These are phyloP conservation scores for Fusarium xylarioides DNA, from an alignment of 2,329 filamentous ascomycete species.

Conservation along the genomic window DNA sequence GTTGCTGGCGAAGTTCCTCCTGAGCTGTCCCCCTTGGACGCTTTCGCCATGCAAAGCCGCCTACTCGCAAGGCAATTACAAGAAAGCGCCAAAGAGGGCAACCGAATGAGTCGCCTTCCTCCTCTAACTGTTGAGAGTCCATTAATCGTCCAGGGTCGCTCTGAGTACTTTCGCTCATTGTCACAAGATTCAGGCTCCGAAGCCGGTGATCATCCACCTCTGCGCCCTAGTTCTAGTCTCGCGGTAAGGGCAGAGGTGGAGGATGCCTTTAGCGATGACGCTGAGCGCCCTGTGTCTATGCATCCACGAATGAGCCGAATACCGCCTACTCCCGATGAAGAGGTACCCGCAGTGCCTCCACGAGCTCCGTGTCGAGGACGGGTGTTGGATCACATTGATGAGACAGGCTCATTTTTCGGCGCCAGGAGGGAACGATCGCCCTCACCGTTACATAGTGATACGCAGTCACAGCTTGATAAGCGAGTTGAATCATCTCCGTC, in stretches of 20 bases:
- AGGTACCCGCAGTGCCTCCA: slow-evolving; percentile 57
- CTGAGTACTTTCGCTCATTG: slow-evolving; percentile 82
- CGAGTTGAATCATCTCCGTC: slow-evolving; percentile 44
- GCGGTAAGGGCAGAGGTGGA: slow-evolving; percentile 66
- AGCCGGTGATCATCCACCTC: slow-evolving; percentile 44
- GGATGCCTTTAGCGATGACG: slow-evolving; percentile 57
- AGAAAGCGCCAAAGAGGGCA: slow-evolving; percentile 76
- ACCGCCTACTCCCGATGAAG: slow-evolving; percentile 59
- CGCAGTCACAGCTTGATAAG: slow-evolving; percentile 43
- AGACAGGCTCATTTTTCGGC: slow-evolving; percentile 58
- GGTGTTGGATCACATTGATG: slow-evolving; percentile 49
- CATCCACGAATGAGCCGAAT: slow-evolving; percentile 77
- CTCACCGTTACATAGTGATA: slow-evolving; percentile 57
- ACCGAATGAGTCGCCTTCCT: slow-evolving; percentile 84
- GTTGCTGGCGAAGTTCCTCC: slow-evolving; percentile 85
- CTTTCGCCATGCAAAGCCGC: slow-evolving; percentile 91
- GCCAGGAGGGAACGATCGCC: slow-evolving; percentile 68
- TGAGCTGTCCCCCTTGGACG: slow-evolving; percentile 92
- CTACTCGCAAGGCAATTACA: slow-evolving; percentile 88
- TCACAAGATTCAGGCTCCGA: slow-evolving; percentile 70
- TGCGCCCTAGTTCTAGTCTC: slow-evolving; percentile 44
- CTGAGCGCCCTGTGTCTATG: slow-evolving; percentile 74
- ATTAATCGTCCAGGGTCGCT: slow-evolving; percentile 75
- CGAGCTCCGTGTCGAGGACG: slow-evolving; percentile 54
- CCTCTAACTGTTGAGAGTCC: slow-evolving; percentile 85